Evolutionary conservation across 805 yeast genomes (phyloP), one percentile per base, ranked within the genome.

Genomic region (Barnettozyma sucrosica): DNA sequence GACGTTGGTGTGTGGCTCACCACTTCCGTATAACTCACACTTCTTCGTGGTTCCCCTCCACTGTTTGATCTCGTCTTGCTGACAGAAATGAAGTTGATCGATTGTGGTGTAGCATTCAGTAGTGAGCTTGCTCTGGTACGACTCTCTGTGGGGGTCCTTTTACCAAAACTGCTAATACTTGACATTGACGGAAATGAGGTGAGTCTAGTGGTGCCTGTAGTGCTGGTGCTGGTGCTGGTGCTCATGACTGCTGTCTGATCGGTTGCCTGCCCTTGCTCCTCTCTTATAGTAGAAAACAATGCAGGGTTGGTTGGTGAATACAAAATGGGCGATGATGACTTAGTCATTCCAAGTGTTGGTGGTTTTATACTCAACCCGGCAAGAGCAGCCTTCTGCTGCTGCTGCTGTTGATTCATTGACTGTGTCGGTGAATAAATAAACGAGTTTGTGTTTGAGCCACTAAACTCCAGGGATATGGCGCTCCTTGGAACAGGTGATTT

Each of bases 141-240:
- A 3, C 46, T 39, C 16, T 49, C 50, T 1, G 28, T 30, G 7
- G 54, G 49, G 9, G 55, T 51, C 14, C 45, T 51, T 34, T 26
- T 48, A 2, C 51, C 55, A 6, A n/a, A n/a, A 26, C 55, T 51
- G 26, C 41, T 50, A 18, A 57, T 32, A 41, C 55, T 50, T 3
- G 61, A 37, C 56, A 56, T 56, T 10, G 63, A 59, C 19, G 63
- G 61, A 43, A 57, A 55, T 8, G 63, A 56, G 4, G 52, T 41
- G 8, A 56, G 34, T 3, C 38, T 10, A 10, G 50, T 11, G 11
- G 30, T 26, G 28, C 26, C 36, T n/a, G 10, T 28, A 9, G 37
- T 20, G 26, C 33, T 30, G 16, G 16, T 20, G 26, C 33, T 30
- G 16, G 16, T 32, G 19, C 25, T 28, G 3, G 40, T 37, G 21